Evolutionary conservation across 2,329 filamentous ascomycete species (phyloP).

Genomic region (Arthrobotrys musiformis): DNA sequence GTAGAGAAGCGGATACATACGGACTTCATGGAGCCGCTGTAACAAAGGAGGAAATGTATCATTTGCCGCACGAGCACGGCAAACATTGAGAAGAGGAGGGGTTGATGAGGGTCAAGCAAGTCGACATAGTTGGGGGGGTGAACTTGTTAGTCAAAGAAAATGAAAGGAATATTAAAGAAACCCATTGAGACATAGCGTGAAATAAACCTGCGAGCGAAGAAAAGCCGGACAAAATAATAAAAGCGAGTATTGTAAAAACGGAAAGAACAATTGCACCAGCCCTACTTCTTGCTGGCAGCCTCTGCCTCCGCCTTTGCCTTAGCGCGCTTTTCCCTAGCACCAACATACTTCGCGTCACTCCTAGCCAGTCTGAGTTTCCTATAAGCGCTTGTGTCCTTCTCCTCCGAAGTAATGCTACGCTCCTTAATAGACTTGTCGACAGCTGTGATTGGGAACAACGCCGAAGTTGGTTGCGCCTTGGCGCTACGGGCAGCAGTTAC

Average conservation of each 20-base stretch:
- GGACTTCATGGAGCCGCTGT: background rate
- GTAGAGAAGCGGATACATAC: background rate
- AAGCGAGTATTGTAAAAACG: background rate
- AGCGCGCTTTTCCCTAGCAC: slow-evolving; percentile 90
- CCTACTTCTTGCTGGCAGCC: slow-evolving; percentile 83
- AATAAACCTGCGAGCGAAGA: slow-evolving; percentile 15
- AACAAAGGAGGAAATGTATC: background rate
- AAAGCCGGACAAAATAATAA: slow-evolving; percentile 14
- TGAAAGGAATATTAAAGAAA: slow-evolving; percentile 19
- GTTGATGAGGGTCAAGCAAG: background rate
- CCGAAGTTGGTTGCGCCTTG: slow-evolving; percentile 62
- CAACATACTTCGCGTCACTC: slow-evolving; percentile 81
- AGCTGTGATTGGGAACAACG: slow-evolving; percentile 73
- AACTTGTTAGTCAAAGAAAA: slow-evolving; percentile 8
- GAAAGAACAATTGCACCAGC: slow-evolving; percentile 50
- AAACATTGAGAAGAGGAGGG: background rate
- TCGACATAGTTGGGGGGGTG: background rate
- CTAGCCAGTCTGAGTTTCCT: slow-evolving; percentile 83
- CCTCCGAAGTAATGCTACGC: slow-evolving; percentile 76
- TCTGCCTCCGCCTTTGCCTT: slow-evolving; percentile 88
- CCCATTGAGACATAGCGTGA: slow-evolving; percentile 18
- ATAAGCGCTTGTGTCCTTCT: slow-evolving; percentile 85
- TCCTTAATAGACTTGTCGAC: slow-evolving; percentile 62
- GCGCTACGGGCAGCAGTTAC: slow-evolving; percentile 75
- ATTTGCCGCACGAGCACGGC: background rate